A percentile compares a stretch with the other conserved stretches of the same genome.
These are phyloP conservation scores for Didymella segeticola DNA, from an alignment of 2,329 filamentous ascomycete genomes.

Conservation along the genomic window DNA sequence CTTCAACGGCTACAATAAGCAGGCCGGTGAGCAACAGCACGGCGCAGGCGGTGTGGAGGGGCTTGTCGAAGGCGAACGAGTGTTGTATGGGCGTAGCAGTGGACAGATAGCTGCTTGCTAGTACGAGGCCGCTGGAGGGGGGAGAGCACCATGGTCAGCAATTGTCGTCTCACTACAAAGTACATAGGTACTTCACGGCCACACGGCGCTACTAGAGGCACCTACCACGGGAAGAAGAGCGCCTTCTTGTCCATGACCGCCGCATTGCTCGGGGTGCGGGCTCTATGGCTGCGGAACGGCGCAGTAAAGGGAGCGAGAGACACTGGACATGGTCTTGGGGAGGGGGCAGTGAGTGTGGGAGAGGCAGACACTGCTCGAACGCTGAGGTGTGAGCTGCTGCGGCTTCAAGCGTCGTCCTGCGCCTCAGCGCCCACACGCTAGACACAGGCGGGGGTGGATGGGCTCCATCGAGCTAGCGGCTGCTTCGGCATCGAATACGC, in stretches of 20 bases:
- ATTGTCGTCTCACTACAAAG: constrained; percentile 3
- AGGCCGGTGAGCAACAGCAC: constrained; percentile 44
- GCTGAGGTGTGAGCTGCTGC: constrained; percentile 14
- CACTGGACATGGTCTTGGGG: constrained; percentile 14
- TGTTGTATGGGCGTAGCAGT: constrained; percentile 37
- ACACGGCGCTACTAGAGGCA: constrained; percentile 6
- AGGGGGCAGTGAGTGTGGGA: no score
- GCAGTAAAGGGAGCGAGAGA: constrained; percentile 29
- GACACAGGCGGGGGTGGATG: constrained; percentile 16
- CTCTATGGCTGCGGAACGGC: constrained; percentile 30
- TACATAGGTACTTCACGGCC: neutral
- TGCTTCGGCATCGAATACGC: constrained; percentile 19
- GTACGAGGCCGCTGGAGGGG: constrained; percentile 42
- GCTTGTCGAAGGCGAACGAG: constrained; percentile 47
- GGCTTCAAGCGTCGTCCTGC: constrained; percentile 15
- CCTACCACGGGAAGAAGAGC: constrained; percentile 45
- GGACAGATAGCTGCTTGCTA: constrained; percentile 43
- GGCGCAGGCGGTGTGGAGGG: constrained; percentile 42
- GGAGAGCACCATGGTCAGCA: constrained; percentile 25
- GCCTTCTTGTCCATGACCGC: constrained; percentile 46
- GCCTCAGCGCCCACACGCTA: constrained; percentile 19
- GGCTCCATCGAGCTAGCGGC: constrained; percentile 5
- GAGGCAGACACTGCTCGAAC: constrained; percentile 6
- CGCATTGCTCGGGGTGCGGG: constrained; percentile 35
- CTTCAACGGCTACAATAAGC: constrained; percentile 38